Evolutionary conservation across 306 rosid species (phyloP).

Genomic region (Sindora glabra): DNA sequence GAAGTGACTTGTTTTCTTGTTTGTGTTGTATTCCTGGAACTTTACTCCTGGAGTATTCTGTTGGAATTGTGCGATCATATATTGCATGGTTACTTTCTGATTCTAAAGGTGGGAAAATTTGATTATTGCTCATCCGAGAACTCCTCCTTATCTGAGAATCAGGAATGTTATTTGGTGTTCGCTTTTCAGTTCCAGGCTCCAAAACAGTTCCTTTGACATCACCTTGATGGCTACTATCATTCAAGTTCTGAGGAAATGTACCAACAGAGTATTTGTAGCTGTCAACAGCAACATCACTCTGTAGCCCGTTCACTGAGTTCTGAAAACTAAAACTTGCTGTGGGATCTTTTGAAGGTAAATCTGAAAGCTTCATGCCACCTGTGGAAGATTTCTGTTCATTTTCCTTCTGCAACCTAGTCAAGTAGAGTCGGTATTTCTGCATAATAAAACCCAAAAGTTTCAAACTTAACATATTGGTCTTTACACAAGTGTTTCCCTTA

Average conservation of each 20-base stretch:
- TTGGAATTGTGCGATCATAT: constrained; percentile 37
- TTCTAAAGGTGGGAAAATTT: constrained; percentile 38
- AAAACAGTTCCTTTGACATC: constrained; percentile 40
- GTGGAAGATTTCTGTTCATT: constrained; percentile 51
- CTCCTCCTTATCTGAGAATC: constrained; percentile 27
- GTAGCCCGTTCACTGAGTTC: constrained; percentile 34
- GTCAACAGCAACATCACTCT: constrained; percentile 47
- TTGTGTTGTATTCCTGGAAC: constrained; percentile 30
- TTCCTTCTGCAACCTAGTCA: constrained; percentile 82
- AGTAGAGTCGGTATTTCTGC: constrained; percentile 95
- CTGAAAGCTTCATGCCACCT: constrained; percentile 56
- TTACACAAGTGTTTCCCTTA: background rate
- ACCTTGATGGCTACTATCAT: constrained; percentile 31
- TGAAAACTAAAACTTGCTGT: constrained; percentile 39
- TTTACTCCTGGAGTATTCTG: constrained; percentile 44
- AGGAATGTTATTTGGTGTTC: constrained; percentile 30
- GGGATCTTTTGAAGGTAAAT: constrained; percentile 49
- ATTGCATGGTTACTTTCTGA: constrained; percentile 43
- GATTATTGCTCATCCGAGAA: constrained; percentile 26
- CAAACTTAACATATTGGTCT: constrained; percentile 8
- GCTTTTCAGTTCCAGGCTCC: constrained; percentile 33
- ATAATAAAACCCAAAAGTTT: constrained; percentile 6
- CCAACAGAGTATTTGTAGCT: constrained; percentile 39
- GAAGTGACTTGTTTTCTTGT: constrained; percentile 38
- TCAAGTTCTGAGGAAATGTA: constrained; percentile 29